Conservation (phyloP, 1,139 yeast species). For the Geotrichum candidum region DNA sequence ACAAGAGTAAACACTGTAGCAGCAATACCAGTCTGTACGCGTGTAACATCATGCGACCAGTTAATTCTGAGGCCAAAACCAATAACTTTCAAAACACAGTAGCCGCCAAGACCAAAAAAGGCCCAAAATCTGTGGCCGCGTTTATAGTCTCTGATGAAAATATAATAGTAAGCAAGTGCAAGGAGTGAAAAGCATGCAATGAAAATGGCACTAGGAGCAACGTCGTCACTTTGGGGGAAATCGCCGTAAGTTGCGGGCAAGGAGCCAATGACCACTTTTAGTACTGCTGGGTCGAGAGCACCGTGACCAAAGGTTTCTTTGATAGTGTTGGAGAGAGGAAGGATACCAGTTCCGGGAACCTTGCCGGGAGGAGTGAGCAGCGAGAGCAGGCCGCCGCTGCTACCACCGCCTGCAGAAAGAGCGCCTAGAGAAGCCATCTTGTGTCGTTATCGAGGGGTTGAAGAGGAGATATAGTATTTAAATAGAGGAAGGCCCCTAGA, state of each 20-base stretch:
- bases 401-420: not conserved
- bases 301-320: conserved; percentile 10
- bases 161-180: conserved; percentile 42
- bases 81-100: conserved; percentile 47
- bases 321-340: conserved; percentile 13
- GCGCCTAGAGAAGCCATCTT: not conserved
- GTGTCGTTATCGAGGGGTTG: not conserved
- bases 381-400: conserved; percentile 15
- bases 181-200: conserved; percentile 49
- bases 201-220: conserved; percentile 59
- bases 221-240: conserved; percentile 52
- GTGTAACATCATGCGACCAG: conserved; percentile 50
- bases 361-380: conserved; percentile 25
- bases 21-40: conserved; percentile 50
- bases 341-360: conserved; percentile 23
- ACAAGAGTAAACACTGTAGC: conserved; percentile 54
- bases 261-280: conserved; percentile 29
- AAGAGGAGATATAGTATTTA: too few relatives aligned
- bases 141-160: conserved; percentile 47
- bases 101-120: conserved; percentile 50
- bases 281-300: conserved; percentile 9
- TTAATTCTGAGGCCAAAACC: conserved; percentile 58
- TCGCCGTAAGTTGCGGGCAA: conserved; percentile 61
- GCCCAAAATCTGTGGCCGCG: conserved; percentile 64
- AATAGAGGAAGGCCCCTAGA: not conserved